phyloP scores from a whole-genome alignment of 1,139 yeast genomes.

The Kodamaea plutei region DNA sequence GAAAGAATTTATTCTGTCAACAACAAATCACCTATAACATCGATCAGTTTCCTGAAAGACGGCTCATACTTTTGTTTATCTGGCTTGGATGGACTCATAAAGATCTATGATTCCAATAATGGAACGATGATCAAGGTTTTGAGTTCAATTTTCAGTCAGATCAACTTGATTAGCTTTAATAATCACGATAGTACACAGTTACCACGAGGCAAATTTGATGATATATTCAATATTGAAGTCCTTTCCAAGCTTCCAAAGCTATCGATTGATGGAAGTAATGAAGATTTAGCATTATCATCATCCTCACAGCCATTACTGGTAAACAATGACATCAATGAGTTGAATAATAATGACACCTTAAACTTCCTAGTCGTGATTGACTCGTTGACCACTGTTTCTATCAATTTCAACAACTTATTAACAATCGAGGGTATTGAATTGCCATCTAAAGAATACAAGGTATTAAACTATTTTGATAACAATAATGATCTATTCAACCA shows the following conservation, averaged over 20 bases:
- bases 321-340: slow-evolving; percentile 9
- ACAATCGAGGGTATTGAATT: slow-evolving; percentile 21
- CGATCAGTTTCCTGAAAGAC: slow-evolving; percentile 32
- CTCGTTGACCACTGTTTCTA: slow-evolving; percentile 16
- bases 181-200: slow-evolving; percentile 5
- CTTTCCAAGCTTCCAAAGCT: slow-evolving; percentile 27
- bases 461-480: slow-evolving; percentile 17
- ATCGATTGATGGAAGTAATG: slow-evolving; percentile 9
- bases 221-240: slow-evolving; percentile 24
- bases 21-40: slow-evolving; percentile 30
- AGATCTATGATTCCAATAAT: slow-evolving; percentile 47
- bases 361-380: slow-evolving; percentile 28
- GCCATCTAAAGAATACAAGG: slow-evolving; percentile 11
- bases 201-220: slow-evolving; percentile 9
- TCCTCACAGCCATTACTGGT: slow-evolving; percentile 3
- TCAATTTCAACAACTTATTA: slow-evolving; percentile 32
- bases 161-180: slow-evolving; percentile 26
- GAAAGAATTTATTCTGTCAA: slow-evolving; percentile 51
- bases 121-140: slow-evolving; percentile 36
- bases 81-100: slow-evolving; percentile 42
- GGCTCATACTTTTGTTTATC: slow-evolving; percentile 43
- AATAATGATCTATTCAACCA: slow-evolving; percentile 27
- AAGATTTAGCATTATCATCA: slow-evolving; percentile 5
- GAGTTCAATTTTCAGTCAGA: slow-evolving; percentile 15
- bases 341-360: slow-evolving; percentile 12